Percentiles rank a stretch among this genome's conserved stretches.
Conservation (phyloP, 441 rosid genomes). For the Populus hybrid region DNA sequence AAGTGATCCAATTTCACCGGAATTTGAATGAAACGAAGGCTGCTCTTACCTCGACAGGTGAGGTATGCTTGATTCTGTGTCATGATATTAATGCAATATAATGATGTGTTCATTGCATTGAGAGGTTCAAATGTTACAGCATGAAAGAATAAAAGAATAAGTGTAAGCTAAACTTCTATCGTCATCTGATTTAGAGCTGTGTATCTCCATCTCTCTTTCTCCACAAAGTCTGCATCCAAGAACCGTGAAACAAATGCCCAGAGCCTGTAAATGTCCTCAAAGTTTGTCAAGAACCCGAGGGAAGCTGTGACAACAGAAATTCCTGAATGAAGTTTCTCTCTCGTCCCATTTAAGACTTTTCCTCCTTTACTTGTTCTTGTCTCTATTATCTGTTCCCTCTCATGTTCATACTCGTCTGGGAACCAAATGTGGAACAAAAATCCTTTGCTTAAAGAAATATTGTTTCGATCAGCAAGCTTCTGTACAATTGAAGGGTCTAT, state of each 20-base stretch:
- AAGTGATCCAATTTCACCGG: too few species aligned
- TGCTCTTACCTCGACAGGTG: too few species aligned
- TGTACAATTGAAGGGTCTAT: slow-evolving; percentile 63
- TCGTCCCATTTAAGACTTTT: slow-evolving; percentile 8
- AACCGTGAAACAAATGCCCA: too few species aligned
- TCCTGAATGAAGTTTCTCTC: slow-evolving; percentile 26
- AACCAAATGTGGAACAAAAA: slow-evolving; percentile 47
- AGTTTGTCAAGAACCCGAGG: slow-evolving; percentile 62
- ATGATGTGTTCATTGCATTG: too few species aligned
- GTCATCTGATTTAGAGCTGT: slow-evolving; percentile 63
- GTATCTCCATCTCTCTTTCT: slow-evolving; percentile 82
- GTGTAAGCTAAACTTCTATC: slow-evolving; percentile 39
- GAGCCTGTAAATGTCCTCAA: slow-evolving; percentile 37
- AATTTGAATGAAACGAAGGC: too few species aligned
- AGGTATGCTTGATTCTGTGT: too few species aligned
- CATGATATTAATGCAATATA: too few species aligned
- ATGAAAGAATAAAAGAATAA: slow-evolving; percentile 17
- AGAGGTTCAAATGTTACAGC: background rate
- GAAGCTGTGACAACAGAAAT: slow-evolving; percentile 55
- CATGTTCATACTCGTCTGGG: slow-evolving; percentile 38
- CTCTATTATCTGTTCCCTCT: slow-evolving; percentile 29
- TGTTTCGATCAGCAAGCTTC: slow-evolving; percentile 69
- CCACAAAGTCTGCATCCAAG: slow-evolving; percentile 67
- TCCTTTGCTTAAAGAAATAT: slow-evolving; percentile 53
- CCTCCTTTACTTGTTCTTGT: slow-evolving; percentile 12